Percentiles rank a stretch among this genome's conserved stretches.
Conservation (phyloP, 768 basidiomycete genomes). For the Tylopilus subfusipes region DNA sequence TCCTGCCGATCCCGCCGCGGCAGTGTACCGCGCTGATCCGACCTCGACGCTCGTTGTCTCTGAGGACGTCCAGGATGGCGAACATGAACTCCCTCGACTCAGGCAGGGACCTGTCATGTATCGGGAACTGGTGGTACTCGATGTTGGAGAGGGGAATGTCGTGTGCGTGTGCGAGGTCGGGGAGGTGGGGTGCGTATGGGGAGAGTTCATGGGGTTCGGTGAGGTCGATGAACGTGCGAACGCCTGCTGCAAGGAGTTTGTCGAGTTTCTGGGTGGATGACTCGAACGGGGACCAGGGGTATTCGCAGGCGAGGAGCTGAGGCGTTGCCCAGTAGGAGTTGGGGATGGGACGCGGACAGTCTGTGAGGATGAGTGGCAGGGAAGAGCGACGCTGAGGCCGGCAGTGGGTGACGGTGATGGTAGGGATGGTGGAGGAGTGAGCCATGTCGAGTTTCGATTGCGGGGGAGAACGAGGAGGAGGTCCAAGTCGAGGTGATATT, state of each 20-base stretch:
- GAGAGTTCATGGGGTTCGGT: slow-evolving; percentile 77
- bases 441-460: slow-evolving; percentile 12
- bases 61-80: slow-evolving; percentile 52
- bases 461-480: not conserved
- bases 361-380: slow-evolving; percentile 11
- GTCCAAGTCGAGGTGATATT: slow-evolving; percentile 5
- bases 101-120: slow-evolving; percentile 68
- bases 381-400: slow-evolving; percentile 21
- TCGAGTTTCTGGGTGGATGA: slow-evolving; percentile 63
- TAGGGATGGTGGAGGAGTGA: slow-evolving; percentile 1
- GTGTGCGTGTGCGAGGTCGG: slow-evolving; percentile 49
- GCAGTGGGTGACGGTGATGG: slow-evolving; percentile 10
- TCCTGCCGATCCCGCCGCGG: slow-evolving; percentile 72
- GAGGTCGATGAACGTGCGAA: slow-evolving; percentile 80
- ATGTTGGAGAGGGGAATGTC: slow-evolving; percentile 52
- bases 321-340: slow-evolving; percentile 85
- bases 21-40: slow-evolving; percentile 74
- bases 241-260: slow-evolving; percentile 64
- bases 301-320: slow-evolving; percentile 73
- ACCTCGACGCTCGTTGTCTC: slow-evolving; percentile 56
- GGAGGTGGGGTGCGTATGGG: slow-evolving; percentile 58
- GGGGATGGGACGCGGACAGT: slow-evolving; percentile 59
- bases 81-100: slow-evolving; percentile 57
- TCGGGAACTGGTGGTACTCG: slow-evolving; percentile 78
- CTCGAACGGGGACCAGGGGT: slow-evolving; percentile 67